Base-by-base conservation (phyloP, 2,329 filamentous ascomycete species). In the Volutella citrinella region DNA sequence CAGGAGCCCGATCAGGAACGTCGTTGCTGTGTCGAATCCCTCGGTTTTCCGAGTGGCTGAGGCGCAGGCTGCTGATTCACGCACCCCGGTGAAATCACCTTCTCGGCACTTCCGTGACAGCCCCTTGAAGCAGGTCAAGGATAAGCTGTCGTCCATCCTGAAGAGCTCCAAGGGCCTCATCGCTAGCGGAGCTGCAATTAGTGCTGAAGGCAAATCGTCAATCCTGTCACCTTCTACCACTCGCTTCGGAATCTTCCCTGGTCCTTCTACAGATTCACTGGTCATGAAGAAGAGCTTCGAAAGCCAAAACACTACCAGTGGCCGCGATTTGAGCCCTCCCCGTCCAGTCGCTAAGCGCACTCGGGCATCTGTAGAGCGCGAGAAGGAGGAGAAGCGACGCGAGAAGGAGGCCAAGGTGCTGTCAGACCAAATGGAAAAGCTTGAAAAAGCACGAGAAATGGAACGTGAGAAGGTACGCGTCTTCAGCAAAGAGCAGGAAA, bases 71-170 rank as follows among this genome's bases (percentile, higher is more conserved):
- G 56, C 57, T 11, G 50, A 42, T 8, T 54, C 76, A 12, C 49
- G 73, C 59, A 65, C 75, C 59, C 66, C 74, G 44, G 58, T 65
- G 4, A 80, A 78, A 47, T 80, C 78, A 2, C 76, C 76, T 1
- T 69, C 73, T 6, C 65, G 76, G 34, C 66, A 57, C 30, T 69
- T 77, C 49, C 70, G 73, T 7, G 89, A 94, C 47, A 91, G 84
- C 38, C 88, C 88, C 6, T 63, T 96, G 39, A 95, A 90, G 61
- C 88, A 93, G 32, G 90, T 93, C 18, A 97, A 95, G 66, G 87
- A 86, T 54, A 94, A 89, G 57, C 71, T 97, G 29, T 94, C 91
- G 28, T 95, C 90, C 9, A 89, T 95, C 40, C 70, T 96, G 50
- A 90, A 89, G 62, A 86, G 83, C 35, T 93, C 90, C 5, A 91